Base-by-base conservation (phyloP, 1,139 yeast species). In the Blastobotrys serpentis region DNA sequence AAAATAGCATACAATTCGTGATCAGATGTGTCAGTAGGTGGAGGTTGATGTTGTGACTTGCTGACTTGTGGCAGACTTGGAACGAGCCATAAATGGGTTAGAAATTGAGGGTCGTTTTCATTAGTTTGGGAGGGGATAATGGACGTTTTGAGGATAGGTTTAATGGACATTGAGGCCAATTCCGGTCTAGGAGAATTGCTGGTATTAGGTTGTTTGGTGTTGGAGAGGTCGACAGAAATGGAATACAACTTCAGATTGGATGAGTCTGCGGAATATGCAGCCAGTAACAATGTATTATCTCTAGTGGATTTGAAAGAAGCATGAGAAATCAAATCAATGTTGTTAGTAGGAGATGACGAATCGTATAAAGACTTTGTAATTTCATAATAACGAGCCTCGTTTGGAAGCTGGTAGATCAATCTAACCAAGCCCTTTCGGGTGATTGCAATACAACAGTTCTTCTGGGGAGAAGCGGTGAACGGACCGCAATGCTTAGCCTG, bases 381-480 rank as follows among this genome's bases (percentile, higher is more conserved):
- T 51, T 67, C 69, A 30, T 57, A 55, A 47, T 63, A 67, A 25
- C 62, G 54, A 3, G 56, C 44, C 42, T 63, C 66, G 1, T 53
- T 47, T 5, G 56, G 61, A 8, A 54, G 48, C 43, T 68, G 71
- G 1, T 63, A 60, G 11, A 66, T 54, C 29, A 68, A 48, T 16
- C 77, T 68, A 32, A 86, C 62, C 44, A 73, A 72, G 1, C 95
- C 95, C 56, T 82, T 79, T 49, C 75, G 73, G 40, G 94, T 73
- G 29, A 87, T 68, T 0, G 81, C 81, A 29, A 86, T 66, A 59
- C 89, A 82, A 1, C 92, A 94, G 56, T 85, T 86, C 56, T 83
- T 84, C 4, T 84, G 75, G 4, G 76, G 66, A 13, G 80, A 68
- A 0, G 95, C 95, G 61, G 86, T 94, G 51, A 80, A 69, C 0